phyloP scores from a whole-genome alignment of 164 flowering plant species.

The Aristolochia contorta region DNA sequence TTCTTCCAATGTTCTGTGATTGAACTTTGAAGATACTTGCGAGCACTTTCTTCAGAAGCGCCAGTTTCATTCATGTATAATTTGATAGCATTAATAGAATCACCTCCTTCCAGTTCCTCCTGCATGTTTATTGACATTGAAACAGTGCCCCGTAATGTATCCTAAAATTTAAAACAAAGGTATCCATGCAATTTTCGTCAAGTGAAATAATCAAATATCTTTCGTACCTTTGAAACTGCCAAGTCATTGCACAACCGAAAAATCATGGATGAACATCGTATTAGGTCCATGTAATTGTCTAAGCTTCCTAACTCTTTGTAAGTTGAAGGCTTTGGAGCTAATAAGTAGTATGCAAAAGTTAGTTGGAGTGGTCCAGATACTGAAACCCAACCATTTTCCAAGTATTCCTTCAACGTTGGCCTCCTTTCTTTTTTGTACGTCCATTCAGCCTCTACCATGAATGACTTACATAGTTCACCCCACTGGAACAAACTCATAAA shows the following conservation, averaged over 20 bases:
- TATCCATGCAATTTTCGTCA: too few relatives aligned
- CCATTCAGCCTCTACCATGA: slow-evolving; percentile 53
- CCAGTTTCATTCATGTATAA: slow-evolving; percentile 12
- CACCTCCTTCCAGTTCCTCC: slow-evolving; percentile 16
- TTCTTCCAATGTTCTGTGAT: too few relatives aligned
- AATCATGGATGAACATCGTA: slow-evolving; percentile 18
- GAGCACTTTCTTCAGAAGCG: slow-evolving; percentile 10
- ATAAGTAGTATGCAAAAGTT: slow-evolving; percentile 19
- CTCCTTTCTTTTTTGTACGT: slow-evolving; percentile 18
- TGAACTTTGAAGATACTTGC: slow-evolving; percentile 1
- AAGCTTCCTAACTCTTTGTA: slow-evolving; percentile 14
- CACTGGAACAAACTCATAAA: slow-evolving; percentile 24
- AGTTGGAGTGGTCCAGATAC: slow-evolving; percentile 31
- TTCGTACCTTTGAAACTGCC: slow-evolving; percentile 22
- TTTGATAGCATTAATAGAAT: slow-evolving; percentile 9
- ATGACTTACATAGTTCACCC: slow-evolving; percentile 36
- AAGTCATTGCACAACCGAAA: slow-evolving; percentile 35
- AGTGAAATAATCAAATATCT: not conserved
- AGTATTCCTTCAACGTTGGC: slow-evolving; percentile 40
- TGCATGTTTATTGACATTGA: not conserved
- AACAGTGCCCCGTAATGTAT: too few relatives aligned
- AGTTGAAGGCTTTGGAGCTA: slow-evolving; percentile 4
- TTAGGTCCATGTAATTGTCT: slow-evolving; percentile 9
- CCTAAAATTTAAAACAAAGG: too few relatives aligned
- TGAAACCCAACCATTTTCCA: slow-evolving; percentile 42